Base-by-base conservation (phyloP, 805 yeast species). In the Starmerella davenportii region DNA sequence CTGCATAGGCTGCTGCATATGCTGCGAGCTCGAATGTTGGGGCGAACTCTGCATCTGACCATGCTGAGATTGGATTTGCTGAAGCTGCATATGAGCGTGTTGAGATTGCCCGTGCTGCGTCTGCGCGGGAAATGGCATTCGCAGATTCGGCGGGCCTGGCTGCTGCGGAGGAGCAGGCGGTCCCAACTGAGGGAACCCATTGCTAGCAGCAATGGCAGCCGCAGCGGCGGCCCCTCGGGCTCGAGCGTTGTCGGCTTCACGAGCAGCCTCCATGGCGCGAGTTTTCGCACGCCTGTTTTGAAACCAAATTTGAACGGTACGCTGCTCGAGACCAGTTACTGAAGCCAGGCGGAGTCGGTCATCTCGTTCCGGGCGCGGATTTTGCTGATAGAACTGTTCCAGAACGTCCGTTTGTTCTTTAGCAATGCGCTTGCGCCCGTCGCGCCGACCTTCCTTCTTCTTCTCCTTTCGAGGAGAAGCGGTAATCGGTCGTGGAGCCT, bases 291-390 rank as follows among this genome's bases (percentile, higher is more conserved):
- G 62, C 45, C 93, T 64, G 54, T 85, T 85, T 56, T 85, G 95
- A 55, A 85, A 85, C 95, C 95, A 85, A 37, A 85, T 82, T 39
- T 94, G 66, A 4, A 85, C 92, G 14, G 84, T 82, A 48, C 87
- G 70, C 50, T 77, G 87, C 21, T 81, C 72, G 73, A 85, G 72
- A 3, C 76, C 77, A 1, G 93, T 79, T 42, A 68, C 66, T 3
- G 65, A 69, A 35, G 90, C 71, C 25, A 84, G 69, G 17, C 66
- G 70, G 53, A 76, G 79, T 30, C 95, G 62, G 35, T 69, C 68
- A 28, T 74, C 74, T 1, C 80, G 72, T 34, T 69, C 67, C 1
- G 95, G 95, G 46, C 79, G 81, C 28, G 79, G 77, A 48, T 76
- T 79, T 40, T 59, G 61, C 42, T 72, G 74, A 56, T 80, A 84